Percentiles rank a stretch among this genome's conserved stretches.
These are phyloP conservation scores for Ascocoryne sarcoides DNA, from an alignment of 2,329 filamentous ascomycete genomes.

Conservation along the genomic window DNA sequence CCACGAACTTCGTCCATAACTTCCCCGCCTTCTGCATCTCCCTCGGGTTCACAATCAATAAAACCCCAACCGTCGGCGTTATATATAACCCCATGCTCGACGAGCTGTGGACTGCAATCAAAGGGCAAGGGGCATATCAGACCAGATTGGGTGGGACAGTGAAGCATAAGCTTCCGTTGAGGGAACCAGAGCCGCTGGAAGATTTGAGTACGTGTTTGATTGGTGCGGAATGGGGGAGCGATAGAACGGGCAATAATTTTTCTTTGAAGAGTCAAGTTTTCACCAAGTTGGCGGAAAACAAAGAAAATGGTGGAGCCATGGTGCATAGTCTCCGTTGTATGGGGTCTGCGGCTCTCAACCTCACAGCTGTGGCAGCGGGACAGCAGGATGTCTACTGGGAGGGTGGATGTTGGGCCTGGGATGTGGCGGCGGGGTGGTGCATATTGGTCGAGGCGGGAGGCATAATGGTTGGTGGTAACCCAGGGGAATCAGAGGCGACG, in stretches of 20 bases:
- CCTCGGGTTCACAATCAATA: slow-evolving; percentile 59
- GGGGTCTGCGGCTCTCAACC: slow-evolving; percentile 66
- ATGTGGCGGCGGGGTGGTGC: slow-evolving; percentile 75
- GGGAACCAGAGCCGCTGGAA: slow-evolving; percentile 45
- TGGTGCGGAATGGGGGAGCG: slow-evolving; percentile 65
- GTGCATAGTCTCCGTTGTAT: slow-evolving; percentile 64
- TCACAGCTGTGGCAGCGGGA: slow-evolving; percentile 64
- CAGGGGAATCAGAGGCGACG: slow-evolving; percentile 58
- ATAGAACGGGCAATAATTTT: slow-evolving; percentile 61
- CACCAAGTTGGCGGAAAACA: slow-evolving; percentile 45
- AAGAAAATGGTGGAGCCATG: slow-evolving; percentile 62
- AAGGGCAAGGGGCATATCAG: slow-evolving; percentile 56
- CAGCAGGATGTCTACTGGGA: slow-evolving; percentile 73
- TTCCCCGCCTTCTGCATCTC: slow-evolving; percentile 70
- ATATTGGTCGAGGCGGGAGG: slow-evolving; percentile 69
- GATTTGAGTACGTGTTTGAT: slow-evolving; percentile 57
- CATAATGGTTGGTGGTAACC: slow-evolving; percentile 62
- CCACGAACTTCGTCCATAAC: slow-evolving; percentile 71
- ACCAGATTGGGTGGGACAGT: slow-evolving; percentile 32
- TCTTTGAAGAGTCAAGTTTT: slow-evolving; percentile 61
- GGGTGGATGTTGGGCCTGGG: slow-evolving; percentile 78
- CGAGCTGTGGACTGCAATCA: slow-evolving; percentile 59
- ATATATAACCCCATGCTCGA: slow-evolving; percentile 74
- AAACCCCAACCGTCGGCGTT: slow-evolving; percentile 57
- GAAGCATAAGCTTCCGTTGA: slow-evolving; percentile 37